phyloP scores from a whole-genome alignment of 2,329 filamentous ascomycete species.

The Fusarium avenaceum region DNA sequence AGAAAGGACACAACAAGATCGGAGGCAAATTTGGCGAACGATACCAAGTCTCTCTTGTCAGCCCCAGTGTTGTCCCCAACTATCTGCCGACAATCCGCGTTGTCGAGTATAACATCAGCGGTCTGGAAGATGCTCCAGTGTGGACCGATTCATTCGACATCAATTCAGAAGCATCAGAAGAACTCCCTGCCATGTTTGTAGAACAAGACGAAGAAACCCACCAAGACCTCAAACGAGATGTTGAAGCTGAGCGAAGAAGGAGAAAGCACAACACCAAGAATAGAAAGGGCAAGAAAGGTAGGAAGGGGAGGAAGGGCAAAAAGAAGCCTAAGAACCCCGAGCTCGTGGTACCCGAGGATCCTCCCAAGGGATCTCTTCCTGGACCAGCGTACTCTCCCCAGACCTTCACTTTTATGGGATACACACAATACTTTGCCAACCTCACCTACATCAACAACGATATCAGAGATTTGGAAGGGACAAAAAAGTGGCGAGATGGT shows the following conservation, averaged over 20 bases:
- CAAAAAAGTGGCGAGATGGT: conserved; percentile 72
- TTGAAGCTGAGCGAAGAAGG: conserved; percentile 51
- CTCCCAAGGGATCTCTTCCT: conserved; percentile 78
- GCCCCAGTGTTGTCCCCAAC: conserved; percentile 91
- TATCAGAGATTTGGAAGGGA: conserved; percentile 56
- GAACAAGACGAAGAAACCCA: conserved; percentile 48
- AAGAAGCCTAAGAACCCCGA: conserved; percentile 70
- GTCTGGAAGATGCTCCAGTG: conserved; percentile 70
- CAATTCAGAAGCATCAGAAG: conserved; percentile 14
- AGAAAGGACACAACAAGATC: conserved; percentile 69
- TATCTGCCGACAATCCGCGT: conserved; percentile 92
- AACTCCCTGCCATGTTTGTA: conserved; percentile 33
- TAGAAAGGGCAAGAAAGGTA: conserved; percentile 53
- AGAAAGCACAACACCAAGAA: conserved; percentile 50
- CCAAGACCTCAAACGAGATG: conserved; percentile 50
- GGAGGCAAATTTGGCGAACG: conserved; percentile 87
- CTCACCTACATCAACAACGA: conserved; percentile 90
- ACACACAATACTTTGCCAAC: conserved; percentile 94
- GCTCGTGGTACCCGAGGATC: conserved; percentile 76
- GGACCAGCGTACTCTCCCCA: conserved; percentile 94
- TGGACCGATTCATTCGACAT: conserved; percentile 59
- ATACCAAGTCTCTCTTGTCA: conserved; percentile 84
- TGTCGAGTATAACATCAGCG: conserved; percentile 92
- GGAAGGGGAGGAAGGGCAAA: conserved; percentile 58
- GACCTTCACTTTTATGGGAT: conserved; percentile 81